Evolutionary conservation across 75 land plant genomes (phyloP), one percentile per base, ranked within the genome.

Genomic region (Azolla pinnata): DNA sequence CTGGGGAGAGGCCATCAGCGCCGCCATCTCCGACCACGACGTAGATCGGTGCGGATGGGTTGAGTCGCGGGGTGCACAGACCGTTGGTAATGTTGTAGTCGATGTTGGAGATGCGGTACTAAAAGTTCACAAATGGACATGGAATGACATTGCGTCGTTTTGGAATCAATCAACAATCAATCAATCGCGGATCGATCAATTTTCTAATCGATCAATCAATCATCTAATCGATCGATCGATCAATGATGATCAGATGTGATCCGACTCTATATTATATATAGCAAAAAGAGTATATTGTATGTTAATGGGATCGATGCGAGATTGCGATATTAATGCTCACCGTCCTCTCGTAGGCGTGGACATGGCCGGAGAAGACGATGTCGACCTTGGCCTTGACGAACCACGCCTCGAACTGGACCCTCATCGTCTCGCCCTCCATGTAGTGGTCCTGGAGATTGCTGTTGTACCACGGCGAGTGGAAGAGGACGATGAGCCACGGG

Each of bases 21-120:
- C 98, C 98, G 60, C 98, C 98, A 75, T 93, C 98, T 25, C 98
- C 98, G 40, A 93, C 71, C 9, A 82, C 81, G 32, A 93, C 78
- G 53, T 93, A 89, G 19, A 83, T 77, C 17, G 98, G 98, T 7
- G 85, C 83, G 21, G 73, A 61, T 29, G 54, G 26, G 58, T 92
- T 63, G 1, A 31, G 26, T 0, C 62, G 30, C 18, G 97, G 97
- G 21, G 46, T 68, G 65, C 97, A 88, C 1, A 56, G 0, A 4
- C 75, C 84, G 61, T 84, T 84, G 20, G 57, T 60, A 21, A 85
- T 61, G 53, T 87, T 77, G 66, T 82, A 88, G 1, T 54, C 65
- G 1, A 83, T 73, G 47, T 88, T 88, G 2, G 97, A 92, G 33
- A 88, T 63, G 14, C 96, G 81, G 24, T 80, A 68, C 97, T 92